Evolutionary conservation across 2,329 filamentous ascomycete species (phyloP), one percentile per base, ranked within the genome.

Genomic region (Trichoderma brevicompactum): DNA sequence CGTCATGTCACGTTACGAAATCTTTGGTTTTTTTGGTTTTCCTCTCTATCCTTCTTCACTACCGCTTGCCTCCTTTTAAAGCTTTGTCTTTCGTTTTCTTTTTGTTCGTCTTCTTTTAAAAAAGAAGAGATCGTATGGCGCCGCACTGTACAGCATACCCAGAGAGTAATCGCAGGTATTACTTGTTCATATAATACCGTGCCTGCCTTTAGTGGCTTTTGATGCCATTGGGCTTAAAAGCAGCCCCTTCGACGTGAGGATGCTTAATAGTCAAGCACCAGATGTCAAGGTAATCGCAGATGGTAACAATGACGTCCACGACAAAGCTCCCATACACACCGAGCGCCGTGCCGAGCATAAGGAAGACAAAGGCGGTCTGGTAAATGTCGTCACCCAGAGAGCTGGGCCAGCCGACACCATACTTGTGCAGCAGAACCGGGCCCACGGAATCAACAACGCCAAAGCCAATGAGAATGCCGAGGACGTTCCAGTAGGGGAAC

Each of bases 211-310:
- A 73, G 58, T 73, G 72, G 28, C 71, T 76, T 77, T 83, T 83
- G 71, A 82, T 80, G 36, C 74, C 76, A 48, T 74, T 76, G 36
- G 75, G 70, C 52, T 71, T 64, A n/a, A 44, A 15, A 15, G 9
- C 59, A 28, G 65, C 65, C 13, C 70, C 78, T 72, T 85, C 83
- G 28, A 82, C 79, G 69, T 84, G 83, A 23, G 86, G 87, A 72
- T 98, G 89, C 85, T 99, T 99, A 80, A 99, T 99, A 1, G 92
- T 96, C 76, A 99, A 82, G 76, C 95, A 99, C 92, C 93, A 98
- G 70, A 99, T 99, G 76, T 99, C 95, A 67, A 98, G 84, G 76
- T 96, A 97, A 77, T 99, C 95, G 79, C 95, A 99, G 72, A 99
- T 98, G 36, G 92, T 96, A 66, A 95, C 92, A 70, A 99, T 97